Conservation (phyloP, 805 yeast genomes). For the Priceomyces melissophilus region DNA sequence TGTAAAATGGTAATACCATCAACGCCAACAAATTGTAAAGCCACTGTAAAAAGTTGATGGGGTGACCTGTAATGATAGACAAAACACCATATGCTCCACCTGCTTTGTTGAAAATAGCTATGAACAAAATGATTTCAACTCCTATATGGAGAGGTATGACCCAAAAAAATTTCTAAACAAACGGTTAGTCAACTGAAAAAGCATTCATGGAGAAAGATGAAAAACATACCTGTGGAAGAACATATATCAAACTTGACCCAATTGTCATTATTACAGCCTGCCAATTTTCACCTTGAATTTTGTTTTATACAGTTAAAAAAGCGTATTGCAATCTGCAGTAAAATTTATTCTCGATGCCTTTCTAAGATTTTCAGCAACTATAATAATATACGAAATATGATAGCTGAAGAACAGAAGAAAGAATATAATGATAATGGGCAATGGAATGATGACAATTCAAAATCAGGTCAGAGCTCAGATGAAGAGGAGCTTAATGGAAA, state of each 20-base stretch:
- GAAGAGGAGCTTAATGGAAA: too few species aligned
- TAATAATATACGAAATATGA: not conserved
- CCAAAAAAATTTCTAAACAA: conserved; percentile 56
- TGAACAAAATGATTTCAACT: conserved; percentile 73
- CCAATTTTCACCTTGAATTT: not conserved
- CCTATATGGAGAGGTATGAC: conserved; percentile 79
- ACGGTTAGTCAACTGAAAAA: conserved; percentile 5
- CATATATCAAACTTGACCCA: conserved; percentile 6
- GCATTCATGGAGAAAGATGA: not conserved
- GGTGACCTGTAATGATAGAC: conserved; percentile 87
- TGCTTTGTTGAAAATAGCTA: conserved; percentile 80
- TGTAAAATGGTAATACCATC: conserved; percentile 58
- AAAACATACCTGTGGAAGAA: conserved; percentile 18
- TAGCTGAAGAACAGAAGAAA: not conserved
- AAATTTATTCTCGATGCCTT: not conserved
- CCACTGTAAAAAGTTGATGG: conserved; percentile 81
- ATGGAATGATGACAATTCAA: not conserved
- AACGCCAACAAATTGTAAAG: conserved; percentile 66
- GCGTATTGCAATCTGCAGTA: not conserved
- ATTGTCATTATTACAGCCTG: not conserved
- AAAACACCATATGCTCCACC: conserved; percentile 85
- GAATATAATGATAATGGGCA: not conserved
- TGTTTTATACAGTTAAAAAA: not conserved
- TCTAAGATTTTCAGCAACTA: not conserved
- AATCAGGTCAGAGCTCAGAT: not conserved